These are phyloP conservation scores for Myrmaecium sp. DNA, from an alignment of 2,329 filamentous ascomycete genomes.

Conservation along the genomic window DNA sequence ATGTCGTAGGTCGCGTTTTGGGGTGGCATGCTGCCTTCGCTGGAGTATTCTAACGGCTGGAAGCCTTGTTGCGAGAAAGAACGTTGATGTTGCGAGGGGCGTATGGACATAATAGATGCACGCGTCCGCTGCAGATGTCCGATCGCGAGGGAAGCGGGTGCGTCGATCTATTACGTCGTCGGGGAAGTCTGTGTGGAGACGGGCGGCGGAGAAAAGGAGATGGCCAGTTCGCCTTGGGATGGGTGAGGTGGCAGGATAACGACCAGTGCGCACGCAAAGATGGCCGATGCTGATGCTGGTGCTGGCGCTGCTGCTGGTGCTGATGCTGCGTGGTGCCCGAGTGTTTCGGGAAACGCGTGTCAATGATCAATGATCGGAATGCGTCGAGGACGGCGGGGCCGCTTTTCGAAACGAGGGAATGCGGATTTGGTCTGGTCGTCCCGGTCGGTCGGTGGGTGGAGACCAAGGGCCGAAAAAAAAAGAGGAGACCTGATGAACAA, in stretches of 20 bases:
- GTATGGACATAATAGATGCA: slow-evolving; percentile 4
- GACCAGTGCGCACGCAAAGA: slow-evolving; percentile 1
- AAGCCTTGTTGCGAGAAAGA: slow-evolving; percentile 19
- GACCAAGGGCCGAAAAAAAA: not conserved
- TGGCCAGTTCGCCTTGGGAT: slow-evolving; percentile 1
- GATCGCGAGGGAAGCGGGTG: not conserved
- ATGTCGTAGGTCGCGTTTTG: slow-evolving; percentile 44
- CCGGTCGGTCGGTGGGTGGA: slow-evolving; percentile 1
- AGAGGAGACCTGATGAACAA: no score
- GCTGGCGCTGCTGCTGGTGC: not conserved
- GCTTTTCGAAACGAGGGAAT: not conserved
- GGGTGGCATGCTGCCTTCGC: slow-evolving; percentile 23
- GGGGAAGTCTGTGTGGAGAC: slow-evolving; percentile 3
- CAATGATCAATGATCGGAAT: no score
- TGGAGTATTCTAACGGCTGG: slow-evolving; percentile 14
- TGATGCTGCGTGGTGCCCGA: no score
- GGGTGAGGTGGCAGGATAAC: slow-evolving; percentile 1
- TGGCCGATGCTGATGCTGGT: not conserved
- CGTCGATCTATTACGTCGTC: no score
- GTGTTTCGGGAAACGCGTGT: no score
- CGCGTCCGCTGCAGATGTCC: not conserved
- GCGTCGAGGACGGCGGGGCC: slow-evolving; percentile 1
- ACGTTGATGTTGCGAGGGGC: slow-evolving; percentile 7
- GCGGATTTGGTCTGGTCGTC: slow-evolving; percentile 1
- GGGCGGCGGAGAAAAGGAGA: no score